Base-by-base conservation (phyloP, 1,284 basidiomycete species). In the Xerocomus amazonicus region DNA sequence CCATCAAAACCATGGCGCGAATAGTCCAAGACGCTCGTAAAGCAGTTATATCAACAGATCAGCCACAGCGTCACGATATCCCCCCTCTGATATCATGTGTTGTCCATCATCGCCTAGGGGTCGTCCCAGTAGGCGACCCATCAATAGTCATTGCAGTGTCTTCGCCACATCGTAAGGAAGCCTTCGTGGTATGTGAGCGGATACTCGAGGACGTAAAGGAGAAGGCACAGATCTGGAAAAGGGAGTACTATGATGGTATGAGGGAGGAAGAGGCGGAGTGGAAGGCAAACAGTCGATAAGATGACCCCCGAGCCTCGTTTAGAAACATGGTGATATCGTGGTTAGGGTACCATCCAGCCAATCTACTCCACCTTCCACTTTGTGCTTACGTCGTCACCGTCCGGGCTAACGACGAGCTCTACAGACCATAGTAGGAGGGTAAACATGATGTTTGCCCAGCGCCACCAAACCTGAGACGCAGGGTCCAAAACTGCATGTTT, bases 381-480 rank as follows among this genome's bases (percentile, higher is more conserved):
- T 61, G 84, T 83, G 44, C 77, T 74, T 48, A 81, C 75, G 35
- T 74, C 75, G 56, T 87, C 87, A 50, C 88, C 87, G 53, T 87
- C 87, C n/a, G 75, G 77, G 65, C 84, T 84, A 48, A 92, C 87
- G 32, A 88, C 67, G 38, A 92, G 75, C 66, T 92, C 89, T 31
- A 92, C 72, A 13, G 84, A 81, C 89, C 89, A 92, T 33, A 90
- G 78, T 19, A 83, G 73, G 36, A 92, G 73, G 4, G 88, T 91
- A 65, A 91, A 85, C 70, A 90, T 88, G 31, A 92, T 84, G 61
- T 88, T 89, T 73, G 86, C 84, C 89, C 88, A 91, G 57, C 89
- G 77, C 86, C 89, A 91, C 88, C 89, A 92, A 45, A 90, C 80
- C 63, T 91, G 88, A 8, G 87, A 88, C n/a, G 88, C 85, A 59